Evolutionary conservation across 345 rosid species (phyloP), one percentile per base, ranked within the genome.

Genomic region (Sonneratia alba): DNA sequence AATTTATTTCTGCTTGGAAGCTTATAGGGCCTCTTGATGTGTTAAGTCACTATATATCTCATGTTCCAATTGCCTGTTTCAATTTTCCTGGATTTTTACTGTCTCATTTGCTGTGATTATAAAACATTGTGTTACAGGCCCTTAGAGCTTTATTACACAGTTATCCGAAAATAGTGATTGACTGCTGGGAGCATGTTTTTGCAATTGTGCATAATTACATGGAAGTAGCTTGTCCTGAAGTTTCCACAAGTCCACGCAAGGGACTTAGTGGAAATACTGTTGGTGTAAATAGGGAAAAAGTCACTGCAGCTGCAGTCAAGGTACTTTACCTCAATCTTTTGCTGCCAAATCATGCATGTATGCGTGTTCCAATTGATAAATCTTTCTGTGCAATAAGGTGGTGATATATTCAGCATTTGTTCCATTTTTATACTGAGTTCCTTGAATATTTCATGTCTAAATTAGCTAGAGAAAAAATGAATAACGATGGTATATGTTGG

Each of bases 81-180:
- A 2, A 7, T 16, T 57, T 22, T n/a, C 10, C 34, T n/a, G 63
- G 7, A 19, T 3, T 24, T 57, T 57, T 57, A 8, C 38, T 27
- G 18, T 34, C 27, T 12, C 6, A 11, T 24, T 62, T 62, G 18
- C 66, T 27, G 1, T 59, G 9, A 15, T 27, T 55, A 19, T 56
- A 24, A 36, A 15, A 43, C 2, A 19, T 19, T 57, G 16, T 78
- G 67, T 56, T 76, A 40, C 86, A 94, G 97, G 95, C 93, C 77
- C 85, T 94, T 74, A 86, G 92, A 85, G 92, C 89, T 75, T 69
- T 88, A 78, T 83, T 85, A 72, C 97, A 91, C 84, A 90, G 80
- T 83, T 88, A 91, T 71, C 96, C 97, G 24, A 84, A 80, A 76
- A 68, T 87, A 72, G 86, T 84, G 77, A 56, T 77, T 77, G 83